Percentiles rank a stretch among this genome's conserved stretches.
phyloP scores from a whole-genome alignment of 1,284 basidiomycete genomes.

The Ceratorhiza oryzae-sativae region DNA sequence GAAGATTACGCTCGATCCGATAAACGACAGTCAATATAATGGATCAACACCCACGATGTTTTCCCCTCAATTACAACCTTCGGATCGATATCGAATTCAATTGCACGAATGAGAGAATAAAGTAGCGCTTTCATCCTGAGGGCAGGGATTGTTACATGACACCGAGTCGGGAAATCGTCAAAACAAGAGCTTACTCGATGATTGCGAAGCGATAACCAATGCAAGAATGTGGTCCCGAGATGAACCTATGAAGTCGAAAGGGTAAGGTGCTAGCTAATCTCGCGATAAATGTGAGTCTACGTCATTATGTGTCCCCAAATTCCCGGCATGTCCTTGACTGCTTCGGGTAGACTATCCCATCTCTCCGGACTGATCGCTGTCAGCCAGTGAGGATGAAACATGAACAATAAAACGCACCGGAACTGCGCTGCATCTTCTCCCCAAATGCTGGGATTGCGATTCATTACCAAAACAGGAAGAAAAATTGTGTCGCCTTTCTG shows the following conservation, averaged over 20 bases:
- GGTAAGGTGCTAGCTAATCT: background rate
- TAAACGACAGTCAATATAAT: background rate
- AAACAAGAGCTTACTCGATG: constrained; percentile 35
- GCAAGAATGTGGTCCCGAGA: background rate
- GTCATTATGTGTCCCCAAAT: constrained; percentile 38
- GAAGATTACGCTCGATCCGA: background rate
- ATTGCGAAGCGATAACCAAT: constrained; percentile 16
- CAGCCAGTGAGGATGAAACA: background rate
- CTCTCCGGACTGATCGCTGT: constrained; percentile 37
- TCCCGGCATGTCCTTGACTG: constrained; percentile 37
- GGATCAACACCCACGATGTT: background rate
- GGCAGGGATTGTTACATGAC: too few relatives aligned
- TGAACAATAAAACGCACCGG: constrained; percentile 17
- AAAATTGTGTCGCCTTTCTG: constrained; percentile 24
- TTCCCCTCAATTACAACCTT: constrained; percentile 5
- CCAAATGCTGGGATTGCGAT: constrained; percentile 37
- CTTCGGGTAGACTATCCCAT: constrained; percentile 39
- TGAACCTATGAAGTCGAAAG: background rate
- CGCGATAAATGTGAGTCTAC: constrained; percentile 37
- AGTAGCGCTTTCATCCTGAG: constrained; percentile 29
- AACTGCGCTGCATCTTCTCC: constrained; percentile 41
- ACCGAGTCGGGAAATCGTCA: too few relatives aligned
- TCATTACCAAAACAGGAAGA: constrained; percentile 33
- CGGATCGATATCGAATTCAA: constrained; percentile 29
- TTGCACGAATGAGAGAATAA: constrained; percentile 15